Evolutionary conservation across 257 asterid genomes (phyloP), one percentile per base, ranked within the genome.

Genomic region (Fraxinus excelsior): DNA sequence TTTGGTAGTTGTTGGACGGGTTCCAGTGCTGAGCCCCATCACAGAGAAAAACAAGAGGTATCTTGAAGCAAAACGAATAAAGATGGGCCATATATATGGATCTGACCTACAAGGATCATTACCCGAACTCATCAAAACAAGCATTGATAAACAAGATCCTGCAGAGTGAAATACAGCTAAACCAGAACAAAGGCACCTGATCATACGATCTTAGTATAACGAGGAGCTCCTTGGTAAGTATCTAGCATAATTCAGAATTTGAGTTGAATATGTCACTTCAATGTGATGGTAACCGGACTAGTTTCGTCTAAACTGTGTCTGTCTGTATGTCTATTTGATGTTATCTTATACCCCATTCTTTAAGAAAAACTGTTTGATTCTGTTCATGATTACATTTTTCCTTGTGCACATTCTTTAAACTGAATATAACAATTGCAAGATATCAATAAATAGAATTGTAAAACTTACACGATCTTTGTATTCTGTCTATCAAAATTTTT

Each of bases 71-170:
- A 92, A 92, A 74, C 78, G 92, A 58, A 79, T 75, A 51, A 93
- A 91, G 84, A 93, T 91, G 96, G 94, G 98, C 11, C 98, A 93
- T 46, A 44, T 93, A 5, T 91, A 93, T 73, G 91, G 90, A 65
- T 82, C 94, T 26, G 97, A 91, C 84, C 74, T 85, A 14, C 85
- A 78, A 56, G 87, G 85, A 74, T 89, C 86, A 5, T 81, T 78
- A 49, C 69, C 76, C 67, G 82, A 76, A 12, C 83, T 85, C 80
- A 80, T 83, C 74, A 73, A 80, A 71, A 80, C 81, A 28, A 77
- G 44, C 62, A 67, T 32, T 2, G 86, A 81, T 76, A 71, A 82
- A 78, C 81, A 84, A 70, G 80, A 84, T 38, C 53, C 81, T 2
- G 26, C 74, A 28, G 77, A 83, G 53, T 60, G 65, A 71, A 71